These are phyloP conservation scores for Geotrichum cucujoidarum DNA, from an alignment of 1,139 yeast species.

Conservation along the genomic window DNA sequence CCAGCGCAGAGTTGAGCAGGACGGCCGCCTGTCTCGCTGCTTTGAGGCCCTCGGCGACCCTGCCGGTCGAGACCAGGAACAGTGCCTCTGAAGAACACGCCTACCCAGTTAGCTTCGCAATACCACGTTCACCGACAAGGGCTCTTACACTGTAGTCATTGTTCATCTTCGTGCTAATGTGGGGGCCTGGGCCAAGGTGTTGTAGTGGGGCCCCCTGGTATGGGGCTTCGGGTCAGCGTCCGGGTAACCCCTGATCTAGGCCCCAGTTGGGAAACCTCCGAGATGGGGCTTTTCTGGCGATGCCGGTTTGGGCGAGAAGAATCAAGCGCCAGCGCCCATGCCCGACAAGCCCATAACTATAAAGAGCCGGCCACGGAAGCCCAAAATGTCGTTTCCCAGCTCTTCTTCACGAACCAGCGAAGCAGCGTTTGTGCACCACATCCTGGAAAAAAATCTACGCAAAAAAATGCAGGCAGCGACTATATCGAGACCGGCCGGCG, in stretches of 20 bases:
- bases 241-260: too few species aligned
- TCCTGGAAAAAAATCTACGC: slow-evolving; percentile 1
- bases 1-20: slow-evolving; percentile 17
- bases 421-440: slow-evolving; percentile 10
- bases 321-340: background rate
- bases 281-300: too few species aligned
- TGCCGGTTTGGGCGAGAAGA: too few species aligned
- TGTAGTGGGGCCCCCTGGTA: background rate
- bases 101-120: slow-evolving; percentile 1
- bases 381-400: slow-evolving; percentile 2
- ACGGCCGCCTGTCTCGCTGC: slow-evolving; percentile 19
- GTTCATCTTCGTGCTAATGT: background rate
- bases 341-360: slow-evolving; percentile 9
- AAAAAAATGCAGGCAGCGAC: slow-evolving; percentile 6
- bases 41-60: slow-evolving; percentile 24
- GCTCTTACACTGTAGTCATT: background rate
- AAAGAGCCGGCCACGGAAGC: slow-evolving; percentile 13
- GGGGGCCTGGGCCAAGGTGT: background rate
- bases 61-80: slow-evolving; percentile 27
- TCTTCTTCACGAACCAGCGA: background rate
- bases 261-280: too few species aligned
- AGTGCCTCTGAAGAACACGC: slow-evolving; percentile 22
- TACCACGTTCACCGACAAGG: background rate
- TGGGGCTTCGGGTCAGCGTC: too few species aligned
- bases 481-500: background rate